Conservation (phyloP, 106 monocot species). For the Allium fistulosum region DNA sequence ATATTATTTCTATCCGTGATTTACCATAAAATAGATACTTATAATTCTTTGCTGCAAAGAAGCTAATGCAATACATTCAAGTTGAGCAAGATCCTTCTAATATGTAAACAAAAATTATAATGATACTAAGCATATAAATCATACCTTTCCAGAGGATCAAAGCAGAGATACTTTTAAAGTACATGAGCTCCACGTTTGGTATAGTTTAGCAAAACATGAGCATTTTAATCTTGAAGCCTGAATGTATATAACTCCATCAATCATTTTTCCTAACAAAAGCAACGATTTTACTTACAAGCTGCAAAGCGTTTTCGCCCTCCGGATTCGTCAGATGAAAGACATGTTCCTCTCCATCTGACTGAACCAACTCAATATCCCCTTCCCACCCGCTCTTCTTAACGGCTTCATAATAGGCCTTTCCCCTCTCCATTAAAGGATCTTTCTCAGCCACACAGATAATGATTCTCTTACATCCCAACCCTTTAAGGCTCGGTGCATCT, state of each 20-base stretch:
- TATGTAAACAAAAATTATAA: too few species aligned
- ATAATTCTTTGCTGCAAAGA: too few species aligned
- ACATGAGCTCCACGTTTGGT: too few species aligned
- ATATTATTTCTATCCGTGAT: too few species aligned
- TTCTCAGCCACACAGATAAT: slow-evolving; percentile 5
- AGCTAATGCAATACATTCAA: too few species aligned
- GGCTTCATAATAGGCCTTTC: slow-evolving; percentile 14
- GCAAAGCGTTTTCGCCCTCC: background rate
- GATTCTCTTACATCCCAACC: slow-evolving; percentile 9
- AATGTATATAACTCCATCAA: background rate
- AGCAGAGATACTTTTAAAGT: too few species aligned
- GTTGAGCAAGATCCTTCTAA: too few species aligned
- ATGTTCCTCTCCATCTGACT: slow-evolving; percentile 1
- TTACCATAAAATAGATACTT: too few species aligned
- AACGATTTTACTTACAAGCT: background rate
- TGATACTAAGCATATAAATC: too few species aligned
- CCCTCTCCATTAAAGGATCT: slow-evolving; percentile 13
- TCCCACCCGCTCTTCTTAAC: slow-evolving; percentile 12
- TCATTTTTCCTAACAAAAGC: background rate
- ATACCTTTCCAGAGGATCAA: too few species aligned
- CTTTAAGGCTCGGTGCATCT: slow-evolving; percentile 9
- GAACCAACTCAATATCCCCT: background rate
- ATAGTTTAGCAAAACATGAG: too few species aligned
- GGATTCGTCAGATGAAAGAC: background rate
- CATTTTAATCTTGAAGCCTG: too few species aligned